Conservation (phyloP, 805 yeast species). For the Cyberlindnera japonica region DNA sequence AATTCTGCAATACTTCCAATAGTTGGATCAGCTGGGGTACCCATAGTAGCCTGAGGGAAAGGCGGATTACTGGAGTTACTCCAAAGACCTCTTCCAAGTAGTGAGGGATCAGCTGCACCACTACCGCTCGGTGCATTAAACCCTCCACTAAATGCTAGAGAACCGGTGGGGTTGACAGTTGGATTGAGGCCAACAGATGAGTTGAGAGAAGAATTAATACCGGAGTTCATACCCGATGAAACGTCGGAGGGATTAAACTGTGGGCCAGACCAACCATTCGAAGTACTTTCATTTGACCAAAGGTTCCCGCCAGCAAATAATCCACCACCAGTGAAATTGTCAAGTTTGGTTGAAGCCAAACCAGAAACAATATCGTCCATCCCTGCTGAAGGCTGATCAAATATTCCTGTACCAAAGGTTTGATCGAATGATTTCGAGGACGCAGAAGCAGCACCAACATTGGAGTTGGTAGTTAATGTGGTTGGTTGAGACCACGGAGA, state of each 20-base stretch:
- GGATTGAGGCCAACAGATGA: not conserved
- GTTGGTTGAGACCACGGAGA: conserved; percentile 9
- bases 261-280: conserved; percentile 7
- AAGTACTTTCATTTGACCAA: conserved; percentile 3
- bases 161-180: not conserved
- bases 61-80: not conserved
- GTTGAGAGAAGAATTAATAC: not conserved
- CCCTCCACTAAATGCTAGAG: not conserved
- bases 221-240: not conserved
- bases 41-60: not conserved
- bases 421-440: conserved; percentile 1
- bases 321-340: conserved; percentile 9
- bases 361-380: conserved; percentile 7
- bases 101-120: too few relatives aligned
- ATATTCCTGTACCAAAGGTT: conserved; percentile 1
- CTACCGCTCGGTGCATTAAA: not conserved
- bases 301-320: conserved; percentile 7
- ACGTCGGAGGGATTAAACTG: not conserved
- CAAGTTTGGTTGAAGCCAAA: conserved; percentile 7
- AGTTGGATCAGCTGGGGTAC: not conserved
- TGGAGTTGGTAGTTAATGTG: not conserved
- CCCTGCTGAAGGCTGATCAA: conserved; percentile 7
- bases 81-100: not conserved
- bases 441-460: not conserved
- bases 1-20: conserved; percentile 3